These are phyloP conservation scores for Blastobotrys serpentis DNA, from an alignment of 1,139 yeast species.

Conservation along the genomic window DNA sequence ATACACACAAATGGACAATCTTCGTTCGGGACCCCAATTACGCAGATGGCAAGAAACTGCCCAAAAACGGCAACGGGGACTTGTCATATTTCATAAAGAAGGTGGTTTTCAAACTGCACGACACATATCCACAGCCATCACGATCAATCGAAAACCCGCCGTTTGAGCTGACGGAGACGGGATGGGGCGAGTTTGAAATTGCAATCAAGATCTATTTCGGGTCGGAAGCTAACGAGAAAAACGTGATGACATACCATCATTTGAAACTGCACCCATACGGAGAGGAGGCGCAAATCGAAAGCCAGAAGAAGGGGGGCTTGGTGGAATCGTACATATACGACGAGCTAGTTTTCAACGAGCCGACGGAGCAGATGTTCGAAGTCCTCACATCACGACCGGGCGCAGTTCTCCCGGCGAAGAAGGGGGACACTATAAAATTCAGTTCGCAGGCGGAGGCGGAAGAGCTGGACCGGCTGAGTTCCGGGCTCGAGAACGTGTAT, in stretches of 20 bases:
- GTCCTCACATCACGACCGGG: slow-evolving; percentile 73
- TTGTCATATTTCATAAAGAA: slow-evolving; percentile 79
- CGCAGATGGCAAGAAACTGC: slow-evolving; percentile 19
- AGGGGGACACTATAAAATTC: slow-evolving; percentile 47
- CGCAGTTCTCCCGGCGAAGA: slow-evolving; percentile 56
- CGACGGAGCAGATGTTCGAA: slow-evolving; percentile 85
- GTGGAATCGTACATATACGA: slow-evolving; percentile 79
- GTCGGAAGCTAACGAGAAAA: slow-evolving; percentile 84
- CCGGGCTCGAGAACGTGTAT: slow-evolving; percentile 60
- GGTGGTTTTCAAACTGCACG: slow-evolving; percentile 92
- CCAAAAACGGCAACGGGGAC: slow-evolving; percentile 49
- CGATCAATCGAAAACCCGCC: slow-evolving; percentile 88
- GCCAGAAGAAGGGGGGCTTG: slow-evolving; percentile 23
- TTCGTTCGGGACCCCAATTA: slow-evolving; percentile 82
- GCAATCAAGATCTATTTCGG: slow-evolving; percentile 83
- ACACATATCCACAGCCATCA: slow-evolving; percentile 83
- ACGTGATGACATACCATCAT: slow-evolving; percentile 82
- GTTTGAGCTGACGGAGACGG: slow-evolving; percentile 93
- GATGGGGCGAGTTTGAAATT: slow-evolving; percentile 99
- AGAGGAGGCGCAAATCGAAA: slow-evolving; percentile 10
- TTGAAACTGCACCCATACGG: slow-evolving; percentile 88
- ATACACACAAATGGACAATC: slow-evolving; percentile 95
- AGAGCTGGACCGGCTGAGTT: slow-evolving; percentile 70
- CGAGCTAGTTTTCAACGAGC: slow-evolving; percentile 92
- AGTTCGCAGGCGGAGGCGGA: slow-evolving; percentile 65